Evolutionary conservation across 2,329 filamentous ascomycete species (phyloP).

Genomic region (Ceratocystis variospora): DNA sequence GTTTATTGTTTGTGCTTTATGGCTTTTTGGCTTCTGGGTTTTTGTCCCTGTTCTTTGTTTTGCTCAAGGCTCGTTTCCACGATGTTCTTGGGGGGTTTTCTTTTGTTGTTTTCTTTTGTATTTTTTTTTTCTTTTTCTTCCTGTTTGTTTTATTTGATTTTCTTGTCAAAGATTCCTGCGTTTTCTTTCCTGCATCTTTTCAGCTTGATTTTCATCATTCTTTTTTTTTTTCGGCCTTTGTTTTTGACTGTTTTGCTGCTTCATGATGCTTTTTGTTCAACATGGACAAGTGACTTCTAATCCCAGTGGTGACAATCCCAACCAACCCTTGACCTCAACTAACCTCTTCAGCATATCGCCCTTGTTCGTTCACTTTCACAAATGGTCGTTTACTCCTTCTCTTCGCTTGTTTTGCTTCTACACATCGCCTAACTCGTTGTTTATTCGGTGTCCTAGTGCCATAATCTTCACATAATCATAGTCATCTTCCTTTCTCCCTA

Average conservation of each 20-base stretch:
- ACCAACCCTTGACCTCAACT: no score
- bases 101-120: not conserved
- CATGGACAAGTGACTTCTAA: not conserved
- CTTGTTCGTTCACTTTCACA: no score
- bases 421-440: not conserved
- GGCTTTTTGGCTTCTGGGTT: not conserved
- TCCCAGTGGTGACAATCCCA: not conserved
- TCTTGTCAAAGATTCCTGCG: not conserved
- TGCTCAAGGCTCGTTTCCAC: not conserved
- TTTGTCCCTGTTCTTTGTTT: not conserved
- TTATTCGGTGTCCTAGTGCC: not conserved
- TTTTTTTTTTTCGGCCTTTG: not conserved
- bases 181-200: not conserved
- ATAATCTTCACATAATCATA: not conserved
- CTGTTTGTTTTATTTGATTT: not conserved
- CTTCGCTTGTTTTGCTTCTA: not conserved
- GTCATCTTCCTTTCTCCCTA: not conserved
- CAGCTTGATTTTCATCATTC: slow-evolving; percentile 8
- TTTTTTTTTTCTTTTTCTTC: not conserved
- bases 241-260: not conserved
- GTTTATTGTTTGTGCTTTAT: not conserved
- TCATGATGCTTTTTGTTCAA: not conserved
- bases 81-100: not conserved
- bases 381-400: not conserved
- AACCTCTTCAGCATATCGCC: no score